Percentiles rank a stretch among this genome's conserved stretches.
Evolutionary conservation across 2,329 filamentous ascomycete genomes (phyloP).

Genomic region (Aspergillus costaricaensis): DNA sequence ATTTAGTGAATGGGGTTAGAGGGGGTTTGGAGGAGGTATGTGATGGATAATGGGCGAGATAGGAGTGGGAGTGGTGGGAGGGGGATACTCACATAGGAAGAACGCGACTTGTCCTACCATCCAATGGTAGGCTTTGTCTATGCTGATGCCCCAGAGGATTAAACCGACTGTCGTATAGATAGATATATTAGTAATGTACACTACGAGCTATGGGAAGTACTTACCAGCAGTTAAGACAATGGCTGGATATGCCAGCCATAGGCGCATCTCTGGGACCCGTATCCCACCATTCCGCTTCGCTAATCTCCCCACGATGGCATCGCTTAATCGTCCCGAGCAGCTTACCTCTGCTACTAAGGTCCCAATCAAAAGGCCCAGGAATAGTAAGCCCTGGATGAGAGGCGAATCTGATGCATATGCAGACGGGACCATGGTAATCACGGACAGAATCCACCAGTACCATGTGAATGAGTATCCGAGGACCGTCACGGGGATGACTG

Average conservation of each 20-base stretch:
- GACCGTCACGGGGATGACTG: slow-evolving; percentile 50
- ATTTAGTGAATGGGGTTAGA: not conserved
- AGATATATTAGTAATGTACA: not conserved
- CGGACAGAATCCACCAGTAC: slow-evolving; percentile 60
- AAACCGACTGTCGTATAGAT: slow-evolving; percentile 42
- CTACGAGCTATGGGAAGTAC: slow-evolving; percentile 5
- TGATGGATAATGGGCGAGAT: too few species aligned
- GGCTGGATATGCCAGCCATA: slow-evolving; percentile 60
- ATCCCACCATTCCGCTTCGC: slow-evolving; percentile 47
- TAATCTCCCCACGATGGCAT: slow-evolving; percentile 52
- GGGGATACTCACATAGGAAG: slow-evolving; percentile 50
- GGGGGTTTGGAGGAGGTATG: too few species aligned
- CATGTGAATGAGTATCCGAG: slow-evolving; percentile 55
- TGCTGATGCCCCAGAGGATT: slow-evolving; percentile 58
- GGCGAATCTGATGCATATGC: slow-evolving; percentile 54
- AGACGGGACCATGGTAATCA: slow-evolving; percentile 56
- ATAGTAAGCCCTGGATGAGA: slow-evolving; percentile 56
- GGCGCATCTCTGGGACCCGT: slow-evolving; percentile 55
- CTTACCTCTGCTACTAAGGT: slow-evolving; percentile 55
- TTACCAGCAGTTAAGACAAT: slow-evolving; percentile 47
- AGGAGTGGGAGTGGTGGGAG: too few species aligned
- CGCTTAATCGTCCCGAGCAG: slow-evolving; percentile 57
- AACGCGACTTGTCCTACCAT: slow-evolving; percentile 59
- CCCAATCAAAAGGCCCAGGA: slow-evolving; percentile 57
- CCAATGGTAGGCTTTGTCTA: slow-evolving; percentile 58